These are phyloP conservation scores for Pseudogymnoascus sp. DNA, from an alignment of 2,329 filamentous ascomycete species.

Conservation along the genomic window DNA sequence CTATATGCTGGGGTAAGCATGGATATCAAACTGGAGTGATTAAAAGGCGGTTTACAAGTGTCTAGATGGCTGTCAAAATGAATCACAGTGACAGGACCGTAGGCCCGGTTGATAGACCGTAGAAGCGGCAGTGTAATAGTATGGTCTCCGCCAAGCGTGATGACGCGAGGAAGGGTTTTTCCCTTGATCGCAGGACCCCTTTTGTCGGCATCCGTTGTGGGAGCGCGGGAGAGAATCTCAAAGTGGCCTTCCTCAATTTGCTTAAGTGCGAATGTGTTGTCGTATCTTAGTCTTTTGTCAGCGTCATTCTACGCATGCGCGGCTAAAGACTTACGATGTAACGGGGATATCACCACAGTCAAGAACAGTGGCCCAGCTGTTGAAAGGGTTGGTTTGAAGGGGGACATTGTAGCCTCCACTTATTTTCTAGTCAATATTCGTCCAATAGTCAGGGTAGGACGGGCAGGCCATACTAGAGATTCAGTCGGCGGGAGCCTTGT, in stretches of 20 bases:
- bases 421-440: constrained; percentile 27
- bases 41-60: constrained; percentile 35
- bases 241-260: constrained; percentile 84
- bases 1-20: constrained; percentile 24
- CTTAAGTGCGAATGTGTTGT: constrained; percentile 71
- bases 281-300: constrained; percentile 48
- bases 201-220: constrained; percentile 59
- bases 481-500: constrained; percentile 76
- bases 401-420: constrained; percentile 86
- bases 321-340: constrained; percentile 55
- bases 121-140: constrained; percentile 54
- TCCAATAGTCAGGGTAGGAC: background rate
- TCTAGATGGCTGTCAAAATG: constrained; percentile 59
- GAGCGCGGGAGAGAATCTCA: constrained; percentile 60
- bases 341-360: constrained; percentile 82
- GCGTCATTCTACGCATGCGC: background rate
- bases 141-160: constrained; percentile 63
- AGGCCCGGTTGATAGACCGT: constrained; percentile 51
- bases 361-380: constrained; percentile 69
- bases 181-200: constrained; percentile 61
- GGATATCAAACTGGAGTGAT: constrained; percentile 29
- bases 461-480: constrained; percentile 59
- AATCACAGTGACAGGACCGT: constrained; percentile 52
- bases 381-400: constrained; percentile 69
- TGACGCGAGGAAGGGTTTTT: constrained; percentile 70